Conservation (phyloP, 2,329 filamentous ascomycete species). For the Ustilaginoidea virens region DNA sequence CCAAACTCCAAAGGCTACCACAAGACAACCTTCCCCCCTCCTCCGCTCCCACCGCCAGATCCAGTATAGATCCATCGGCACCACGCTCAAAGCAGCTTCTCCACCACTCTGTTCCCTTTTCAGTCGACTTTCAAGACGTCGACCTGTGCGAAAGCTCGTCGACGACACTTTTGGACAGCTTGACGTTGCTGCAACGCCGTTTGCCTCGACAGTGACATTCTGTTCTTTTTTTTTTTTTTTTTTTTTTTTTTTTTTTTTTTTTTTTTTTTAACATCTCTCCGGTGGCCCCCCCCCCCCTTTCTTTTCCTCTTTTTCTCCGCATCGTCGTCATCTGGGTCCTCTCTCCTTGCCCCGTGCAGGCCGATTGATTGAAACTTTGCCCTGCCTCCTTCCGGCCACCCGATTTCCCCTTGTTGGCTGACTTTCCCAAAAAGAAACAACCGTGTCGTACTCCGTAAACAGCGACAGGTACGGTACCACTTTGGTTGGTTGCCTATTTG, state of each 20-base stretch:
- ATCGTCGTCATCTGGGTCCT: not conserved
- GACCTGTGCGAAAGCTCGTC: conserved; percentile 17
- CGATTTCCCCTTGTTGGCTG: not conserved
- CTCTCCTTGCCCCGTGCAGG: not conserved
- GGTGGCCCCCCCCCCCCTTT: not conserved
- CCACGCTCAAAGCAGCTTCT: conserved; percentile 50
- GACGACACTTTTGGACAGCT: conserved; percentile 5
- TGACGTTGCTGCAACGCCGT: conserved; percentile 2
- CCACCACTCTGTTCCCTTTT: conserved; percentile 41
- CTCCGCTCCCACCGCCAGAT: conserved; percentile 41
- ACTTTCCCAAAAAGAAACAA: conserved; percentile 2
- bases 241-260: no score
- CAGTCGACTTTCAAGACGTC: conserved; percentile 11
- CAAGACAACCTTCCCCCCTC: conserved; percentile 28
- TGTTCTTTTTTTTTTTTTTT: no score
- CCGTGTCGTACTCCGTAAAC: conserved; percentile 1
- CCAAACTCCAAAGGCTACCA: conserved; percentile 3
- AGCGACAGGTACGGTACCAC: conserved; percentile 4
- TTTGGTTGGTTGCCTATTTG: not conserved
- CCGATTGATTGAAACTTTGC: not conserved
- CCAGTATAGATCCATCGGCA: conserved; percentile 51
- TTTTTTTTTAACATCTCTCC: no score
- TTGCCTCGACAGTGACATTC: no score
- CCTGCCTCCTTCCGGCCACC: not conserved
- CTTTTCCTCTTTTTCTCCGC: not conserved